Evolutionary conservation across 768 basidiomycete genomes (phyloP).

Genomic region (Clathrus columnatus): DNA sequence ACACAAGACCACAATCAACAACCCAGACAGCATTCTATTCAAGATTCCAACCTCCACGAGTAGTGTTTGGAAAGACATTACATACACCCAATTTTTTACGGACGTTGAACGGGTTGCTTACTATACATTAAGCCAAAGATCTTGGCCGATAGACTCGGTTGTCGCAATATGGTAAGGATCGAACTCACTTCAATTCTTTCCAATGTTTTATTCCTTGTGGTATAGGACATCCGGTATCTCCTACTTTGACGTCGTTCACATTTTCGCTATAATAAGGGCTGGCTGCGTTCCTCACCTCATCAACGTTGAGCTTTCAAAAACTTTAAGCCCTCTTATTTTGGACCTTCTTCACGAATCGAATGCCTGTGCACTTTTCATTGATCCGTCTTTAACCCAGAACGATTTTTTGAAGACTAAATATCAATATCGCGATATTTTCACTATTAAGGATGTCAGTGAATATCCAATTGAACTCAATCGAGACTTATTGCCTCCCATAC

Average conservation of each 20-base stretch:
- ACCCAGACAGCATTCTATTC: neutral
- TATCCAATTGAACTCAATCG: neutral
- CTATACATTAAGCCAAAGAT: neutral
- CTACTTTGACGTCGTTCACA: slow-evolving; percentile 61
- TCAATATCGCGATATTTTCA: neutral
- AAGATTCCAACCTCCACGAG: neutral
- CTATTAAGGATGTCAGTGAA: neutral
- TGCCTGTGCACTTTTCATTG: neutral
- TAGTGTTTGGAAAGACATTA: neutral
- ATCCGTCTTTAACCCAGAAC: neutral
- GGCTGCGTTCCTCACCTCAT: neutral
- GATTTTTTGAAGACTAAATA: neutral
- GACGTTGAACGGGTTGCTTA: neutral
- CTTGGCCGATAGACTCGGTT: neutral
- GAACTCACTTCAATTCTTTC: neutral
- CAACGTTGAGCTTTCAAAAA: neutral
- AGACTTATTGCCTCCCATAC: neutral
- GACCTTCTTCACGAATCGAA: neutral
- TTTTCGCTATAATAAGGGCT: neutral
- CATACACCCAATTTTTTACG: neutral
- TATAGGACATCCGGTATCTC: slow-evolving; percentile 47
- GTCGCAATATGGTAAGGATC: neutral
- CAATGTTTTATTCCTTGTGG: neutral
- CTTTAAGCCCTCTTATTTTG: neutral
- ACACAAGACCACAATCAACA: neutral